These are phyloP conservation scores for Botrytis squamosa DNA, from an alignment of 2,329 filamentous ascomycete genomes.

Conservation along the genomic window DNA sequence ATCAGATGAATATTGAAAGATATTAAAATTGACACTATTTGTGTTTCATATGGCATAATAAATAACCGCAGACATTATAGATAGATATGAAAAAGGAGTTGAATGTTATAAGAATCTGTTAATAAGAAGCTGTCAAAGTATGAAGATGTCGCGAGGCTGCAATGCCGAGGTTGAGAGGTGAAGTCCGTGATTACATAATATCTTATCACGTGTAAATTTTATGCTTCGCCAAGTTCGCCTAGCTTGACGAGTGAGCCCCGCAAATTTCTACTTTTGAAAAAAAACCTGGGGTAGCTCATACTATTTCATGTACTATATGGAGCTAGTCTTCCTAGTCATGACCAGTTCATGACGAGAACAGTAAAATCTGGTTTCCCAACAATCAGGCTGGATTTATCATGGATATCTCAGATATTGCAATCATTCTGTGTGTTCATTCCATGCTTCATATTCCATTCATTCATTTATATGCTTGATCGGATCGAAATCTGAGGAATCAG, in stretches of 20 bases:
- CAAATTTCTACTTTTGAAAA: neutral
- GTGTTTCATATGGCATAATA: constrained; percentile 17
- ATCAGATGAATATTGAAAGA: constrained; percentile 11
- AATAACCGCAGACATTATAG: neutral
- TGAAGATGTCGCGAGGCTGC: constrained; percentile 3
- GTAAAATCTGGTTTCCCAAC: neutral
- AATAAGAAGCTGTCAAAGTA: neutral
- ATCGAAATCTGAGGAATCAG: neutral
- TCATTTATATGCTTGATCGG: neutral
- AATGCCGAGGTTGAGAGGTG: constrained; percentile 17
- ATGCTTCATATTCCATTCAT: neutral
- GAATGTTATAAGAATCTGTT: neutral
- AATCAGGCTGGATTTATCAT: neutral
- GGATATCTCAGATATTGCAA: neutral
- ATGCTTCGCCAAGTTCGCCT: neutral
- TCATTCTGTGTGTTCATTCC: neutral
- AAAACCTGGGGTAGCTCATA: neutral
- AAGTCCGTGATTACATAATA: neutral
- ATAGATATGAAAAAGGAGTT: neutral
- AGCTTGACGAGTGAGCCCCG: neutral
- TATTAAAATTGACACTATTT: constrained; percentile 5
- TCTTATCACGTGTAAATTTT: neutral
- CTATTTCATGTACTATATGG: neutral
- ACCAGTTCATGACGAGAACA: neutral
- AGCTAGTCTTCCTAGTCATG: neutral